Evolutionary conservation across 164 flowering plant genomes (phyloP), one percentile per base, ranked within the genome.

Genomic region (Malania oleifera): DNA sequence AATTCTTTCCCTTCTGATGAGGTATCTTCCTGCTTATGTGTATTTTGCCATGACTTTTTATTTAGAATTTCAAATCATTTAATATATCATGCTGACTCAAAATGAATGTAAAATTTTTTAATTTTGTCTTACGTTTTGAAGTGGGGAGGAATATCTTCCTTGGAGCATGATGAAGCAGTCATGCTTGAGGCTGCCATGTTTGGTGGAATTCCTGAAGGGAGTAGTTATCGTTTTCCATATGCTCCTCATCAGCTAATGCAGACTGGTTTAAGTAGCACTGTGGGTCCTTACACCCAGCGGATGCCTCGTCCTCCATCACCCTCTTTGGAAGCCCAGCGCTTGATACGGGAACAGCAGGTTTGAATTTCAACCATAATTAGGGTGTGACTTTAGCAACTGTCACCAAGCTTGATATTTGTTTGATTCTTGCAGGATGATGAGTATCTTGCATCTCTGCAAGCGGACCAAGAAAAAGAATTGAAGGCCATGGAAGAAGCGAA

Each of bases 151-250:
- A 88, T 90, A 51, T 86, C 97, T 48, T 91, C 97, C 1, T 79
- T 67, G 76, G 99, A 95, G 68, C 99, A 84, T 73, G 99, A 95
- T 75, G 99, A 89, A 76, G 99, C 99, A 46, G 93, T 91, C 46
- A 95, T 95, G 99, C 96, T 95, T 35, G 99, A 93, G 80, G 97
- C 99, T 71, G 97, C 99, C 28, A 77, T 93, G 73, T 88, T 91
- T 77, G 99, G 99, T 75, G 91, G 92, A 61, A 71, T 86, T 54
- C 88, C 97, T 61, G 95, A 86, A 64, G 78, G 75, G 17, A 59
- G 76, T 70, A 76, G 78, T 31, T 92, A 85, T 70, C 67, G 48
- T 57, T 61, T 73, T 71, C 74, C 82, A 17, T 82, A 73, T 68
- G 73, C 75, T 56, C 78, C 87, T 45, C 85, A 72, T 66, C 87